These are phyloP conservation scores for Phlyctochytrium planicorne DNA, from an alignment of 192 early-diverging fungal species.

Conservation along the genomic window DNA sequence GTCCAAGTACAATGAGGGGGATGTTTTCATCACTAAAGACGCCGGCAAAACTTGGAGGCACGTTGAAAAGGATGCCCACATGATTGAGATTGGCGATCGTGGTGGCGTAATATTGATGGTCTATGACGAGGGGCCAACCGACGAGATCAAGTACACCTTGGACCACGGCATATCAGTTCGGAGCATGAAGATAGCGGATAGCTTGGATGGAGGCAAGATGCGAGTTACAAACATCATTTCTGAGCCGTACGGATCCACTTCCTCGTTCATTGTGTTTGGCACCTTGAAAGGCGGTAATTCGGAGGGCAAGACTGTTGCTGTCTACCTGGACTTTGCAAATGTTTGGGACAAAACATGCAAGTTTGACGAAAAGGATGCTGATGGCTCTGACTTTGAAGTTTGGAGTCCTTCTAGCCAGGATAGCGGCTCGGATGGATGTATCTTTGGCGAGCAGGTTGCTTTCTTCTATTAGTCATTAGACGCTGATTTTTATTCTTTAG, in stretches of 20 bases:
- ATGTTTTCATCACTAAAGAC: constrained; percentile 82
- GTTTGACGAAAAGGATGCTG: constrained; percentile 53
- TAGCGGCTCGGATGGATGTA: constrained; percentile 54
- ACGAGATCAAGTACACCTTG: constrained; percentile 40
- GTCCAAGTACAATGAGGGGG: constrained; percentile 53
- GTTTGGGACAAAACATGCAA: constrained; percentile 67
- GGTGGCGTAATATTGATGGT: constrained; percentile 80
- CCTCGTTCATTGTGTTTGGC: constrained; percentile 29
- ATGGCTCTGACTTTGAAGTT: constrained; percentile 66
- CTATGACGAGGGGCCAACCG: constrained; percentile 68
- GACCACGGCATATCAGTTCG: constrained; percentile 28
- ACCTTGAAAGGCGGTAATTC: constrained; percentile 7
- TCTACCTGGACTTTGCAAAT: constrained; percentile 72
- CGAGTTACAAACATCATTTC: constrained; percentile 35
- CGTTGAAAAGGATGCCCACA: constrained; percentile 60
- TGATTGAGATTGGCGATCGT: constrained; percentile 89
- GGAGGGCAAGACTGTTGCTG: constrained; percentile 19
- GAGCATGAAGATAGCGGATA: constrained; percentile 3
- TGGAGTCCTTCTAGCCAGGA: constrained; percentile 66
- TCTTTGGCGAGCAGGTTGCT: constrained; percentile 74
- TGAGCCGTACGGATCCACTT: constrained; percentile 31
- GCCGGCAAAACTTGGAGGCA: constrained; percentile 83
- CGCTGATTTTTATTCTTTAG: constrained; percentile 31
- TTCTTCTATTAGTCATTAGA: constrained; percentile 32
- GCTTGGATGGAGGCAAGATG: constrained; percentile 26